A percentile compares a stretch with the other conserved stretches of the same genome.
Evolutionary conservation across 2,329 filamentous ascomycete genomes (phyloP).

Genomic region (Exophiala mesophila): DNA sequence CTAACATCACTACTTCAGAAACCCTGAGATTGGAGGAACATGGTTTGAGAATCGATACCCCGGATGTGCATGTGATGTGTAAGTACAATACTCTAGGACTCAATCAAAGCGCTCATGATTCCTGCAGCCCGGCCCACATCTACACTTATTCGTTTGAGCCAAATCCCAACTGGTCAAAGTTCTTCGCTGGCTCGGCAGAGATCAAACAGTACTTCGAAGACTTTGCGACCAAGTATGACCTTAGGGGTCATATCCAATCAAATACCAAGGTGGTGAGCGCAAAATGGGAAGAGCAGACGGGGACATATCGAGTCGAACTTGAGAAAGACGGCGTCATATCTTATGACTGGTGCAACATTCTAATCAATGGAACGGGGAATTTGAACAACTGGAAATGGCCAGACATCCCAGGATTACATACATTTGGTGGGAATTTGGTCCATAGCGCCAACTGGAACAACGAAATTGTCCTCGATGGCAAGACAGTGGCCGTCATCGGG

Average conservation of each 20-base stretch:
- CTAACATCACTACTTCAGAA: background rate
- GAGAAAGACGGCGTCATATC: slow-evolving; percentile 21
- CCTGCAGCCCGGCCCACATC: slow-evolving; percentile 19
- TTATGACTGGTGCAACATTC: slow-evolving; percentile 6
- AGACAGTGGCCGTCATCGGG: slow-evolving; percentile 17
- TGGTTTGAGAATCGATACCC: slow-evolving; percentile 36
- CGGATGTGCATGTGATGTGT: slow-evolving; percentile 17
- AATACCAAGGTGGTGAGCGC: slow-evolving; percentile 4
- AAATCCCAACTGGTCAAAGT: slow-evolving; percentile 24
- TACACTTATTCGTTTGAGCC: slow-evolving; percentile 21
- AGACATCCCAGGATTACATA: slow-evolving; percentile 42
- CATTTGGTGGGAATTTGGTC: slow-evolving; percentile 43
- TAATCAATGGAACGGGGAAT: slow-evolving; percentile 41
- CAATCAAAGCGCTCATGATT: no score
- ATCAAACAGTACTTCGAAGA: slow-evolving; percentile 27
- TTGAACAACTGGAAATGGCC: slow-evolving; percentile 43
- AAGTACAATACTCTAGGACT: background rate
- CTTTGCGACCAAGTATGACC: slow-evolving; percentile 24
- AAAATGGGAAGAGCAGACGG: slow-evolving; percentile 9
- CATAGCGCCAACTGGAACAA: slow-evolving; percentile 44
- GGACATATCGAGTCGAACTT: slow-evolving; percentile 5
- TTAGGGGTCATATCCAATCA: slow-evolving; percentile 5
- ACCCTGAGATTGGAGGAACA: slow-evolving; percentile 1
- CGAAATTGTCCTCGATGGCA: slow-evolving; percentile 5
- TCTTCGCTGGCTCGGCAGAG: slow-evolving; percentile 26